Percentiles rank a stretch among this genome's conserved stretches.
Evolutionary conservation across 805 yeast genomes (phyloP).

Genomic region (Starmerella bombicola): DNA sequence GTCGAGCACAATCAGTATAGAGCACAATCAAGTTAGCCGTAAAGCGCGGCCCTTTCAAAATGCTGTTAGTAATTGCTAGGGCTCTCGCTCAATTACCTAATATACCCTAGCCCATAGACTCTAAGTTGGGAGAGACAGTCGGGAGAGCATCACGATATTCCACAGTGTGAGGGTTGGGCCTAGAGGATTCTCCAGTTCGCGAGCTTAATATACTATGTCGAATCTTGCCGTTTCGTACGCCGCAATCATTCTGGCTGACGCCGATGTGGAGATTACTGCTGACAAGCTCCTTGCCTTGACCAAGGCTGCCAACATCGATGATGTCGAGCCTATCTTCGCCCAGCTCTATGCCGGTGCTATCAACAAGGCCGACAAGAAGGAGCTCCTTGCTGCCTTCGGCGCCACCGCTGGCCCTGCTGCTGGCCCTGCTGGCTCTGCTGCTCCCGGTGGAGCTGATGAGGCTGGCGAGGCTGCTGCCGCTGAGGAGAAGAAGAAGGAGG

Average conservation of each 20-base stretch:
- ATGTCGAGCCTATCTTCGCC: slow-evolving; percentile 54
- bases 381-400: slow-evolving; percentile 53
- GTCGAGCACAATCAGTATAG: too few species aligned
- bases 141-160: not conserved
- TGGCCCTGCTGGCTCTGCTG: slow-evolving; percentile 51
- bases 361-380: slow-evolving; percentile 72
- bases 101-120: too few species aligned
- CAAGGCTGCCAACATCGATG: slow-evolving; percentile 67
- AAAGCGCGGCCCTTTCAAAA: too few species aligned
- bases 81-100: too few species aligned
- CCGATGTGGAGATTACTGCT: slow-evolving; percentile 85
- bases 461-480: slow-evolving; percentile 43
- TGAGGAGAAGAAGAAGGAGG: slow-evolving; percentile 44
- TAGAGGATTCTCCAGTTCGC: slow-evolving; percentile 1
- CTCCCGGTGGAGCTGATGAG: slow-evolving; percentile 51
- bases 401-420: slow-evolving; percentile 56
- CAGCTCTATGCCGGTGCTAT: slow-evolving; percentile 81
- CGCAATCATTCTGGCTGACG: slow-evolving; percentile 95
- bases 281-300: slow-evolving; percentile 70
- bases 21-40: too few species aligned
- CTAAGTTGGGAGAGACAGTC: too few species aligned
- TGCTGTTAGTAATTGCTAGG: too few species aligned
- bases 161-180: not conserved
- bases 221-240: slow-evolving; percentile 37
- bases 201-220: slow-evolving; percentile 17